Percentiles rank a stretch among this genome's conserved stretches.
These are phyloP conservation scores for Lepraria neglecta DNA, from an alignment of 495 filamentous ascomycete genomes.

Conservation along the genomic window DNA sequence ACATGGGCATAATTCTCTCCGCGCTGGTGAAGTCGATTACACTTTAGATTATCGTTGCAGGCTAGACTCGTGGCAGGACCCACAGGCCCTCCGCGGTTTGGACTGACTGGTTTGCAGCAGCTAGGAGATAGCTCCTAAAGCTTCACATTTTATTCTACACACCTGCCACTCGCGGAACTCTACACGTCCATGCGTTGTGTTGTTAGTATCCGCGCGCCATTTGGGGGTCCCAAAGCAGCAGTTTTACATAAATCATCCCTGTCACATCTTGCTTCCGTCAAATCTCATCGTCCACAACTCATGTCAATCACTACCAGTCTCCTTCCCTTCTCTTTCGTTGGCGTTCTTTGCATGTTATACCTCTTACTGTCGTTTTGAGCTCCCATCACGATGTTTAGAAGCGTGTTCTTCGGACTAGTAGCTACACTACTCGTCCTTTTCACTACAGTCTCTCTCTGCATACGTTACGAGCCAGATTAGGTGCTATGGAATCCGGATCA, in stretches of 20 bases:
- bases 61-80: background rate
- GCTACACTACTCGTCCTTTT: background rate
- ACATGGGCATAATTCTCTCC: background rate
- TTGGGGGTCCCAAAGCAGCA: background rate
- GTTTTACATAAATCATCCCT: background rate
- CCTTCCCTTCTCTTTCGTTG: background rate
- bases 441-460: constrained; percentile 2
- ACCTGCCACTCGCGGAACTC: background rate
- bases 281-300: background rate
- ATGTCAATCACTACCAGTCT: constrained; percentile 1
- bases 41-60: background rate
- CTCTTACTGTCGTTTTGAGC: constrained; percentile 8
- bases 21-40: background rate
- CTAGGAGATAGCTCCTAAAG: constrained; percentile 4
- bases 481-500: constrained; percentile 38
- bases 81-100: background rate
- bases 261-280: background rate
- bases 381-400: background rate
- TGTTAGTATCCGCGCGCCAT: background rate
- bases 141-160: background rate
- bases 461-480: constrained; percentile 29
- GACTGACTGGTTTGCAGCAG: background rate
- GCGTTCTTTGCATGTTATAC: background rate
- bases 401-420: background rate
- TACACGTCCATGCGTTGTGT: background rate